Conservation (phyloP, 2,329 filamentous ascomycete genomes). For the Thermothelomyces thermophilus region DNA sequence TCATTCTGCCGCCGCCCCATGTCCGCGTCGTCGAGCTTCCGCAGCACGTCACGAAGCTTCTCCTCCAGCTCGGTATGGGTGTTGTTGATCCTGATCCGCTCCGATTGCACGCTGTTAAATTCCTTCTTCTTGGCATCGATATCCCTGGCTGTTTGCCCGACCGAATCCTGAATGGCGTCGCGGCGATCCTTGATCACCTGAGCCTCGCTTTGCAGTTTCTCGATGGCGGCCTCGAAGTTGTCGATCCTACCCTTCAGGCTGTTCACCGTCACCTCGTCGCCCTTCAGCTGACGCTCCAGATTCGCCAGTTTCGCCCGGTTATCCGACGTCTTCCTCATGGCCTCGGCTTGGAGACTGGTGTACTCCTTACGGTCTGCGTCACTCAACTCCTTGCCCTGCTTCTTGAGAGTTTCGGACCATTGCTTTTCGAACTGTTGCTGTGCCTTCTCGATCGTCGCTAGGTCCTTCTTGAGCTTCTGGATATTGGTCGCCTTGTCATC, state of each 20-base stretch:
- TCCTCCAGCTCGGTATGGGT: constrained; percentile 85
- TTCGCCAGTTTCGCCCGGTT: constrained; percentile 81
- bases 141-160: constrained; percentile 66
- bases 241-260: constrained; percentile 86
- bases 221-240: constrained; percentile 63
- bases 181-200: constrained; percentile 62
- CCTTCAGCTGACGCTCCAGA: constrained; percentile 81
- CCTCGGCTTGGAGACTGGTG: constrained; percentile 73
- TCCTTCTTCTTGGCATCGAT: constrained; percentile 86
- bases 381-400: constrained; percentile 79
- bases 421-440: constrained; percentile 83
- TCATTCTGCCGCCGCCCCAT: constrained; percentile 80
- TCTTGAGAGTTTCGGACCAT: constrained; percentile 76
- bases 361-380: constrained; percentile 86
- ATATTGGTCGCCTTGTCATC: constrained; percentile 63
- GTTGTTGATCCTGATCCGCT: constrained; percentile 73
- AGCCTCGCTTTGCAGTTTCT: constrained; percentile 68
- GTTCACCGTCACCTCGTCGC: constrained; percentile 83
- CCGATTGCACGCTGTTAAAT: constrained; percentile 77
- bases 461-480: constrained; percentile 70
- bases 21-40: constrained; percentile 77
- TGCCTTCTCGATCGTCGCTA: constrained; percentile 81
- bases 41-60: constrained; percentile 74
- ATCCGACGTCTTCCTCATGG: constrained; percentile 72
- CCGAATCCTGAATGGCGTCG: constrained; percentile 51